Base-by-base conservation (phyloP, 192 early-diverging fungal genomes). In the Gorgonomyces haynaldii region DNA sequence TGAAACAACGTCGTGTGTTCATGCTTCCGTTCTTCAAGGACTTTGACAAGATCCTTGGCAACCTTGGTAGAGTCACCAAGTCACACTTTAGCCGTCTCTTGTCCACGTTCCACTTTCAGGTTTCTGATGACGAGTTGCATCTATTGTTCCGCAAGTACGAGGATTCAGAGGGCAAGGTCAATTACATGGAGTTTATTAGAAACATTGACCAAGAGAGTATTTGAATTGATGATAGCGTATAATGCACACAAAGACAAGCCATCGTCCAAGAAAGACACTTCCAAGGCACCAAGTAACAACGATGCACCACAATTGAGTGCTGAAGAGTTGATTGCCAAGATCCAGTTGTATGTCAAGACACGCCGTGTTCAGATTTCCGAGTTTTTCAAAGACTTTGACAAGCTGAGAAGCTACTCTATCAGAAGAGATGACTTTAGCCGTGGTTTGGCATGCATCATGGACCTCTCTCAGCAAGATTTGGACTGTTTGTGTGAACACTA, bases 311-410 rank as follows among this genome's bases (percentile, higher is more conserved):
- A 49, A 20, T 4, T 26, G 15, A 20, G 25, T 10, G 8, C 47
- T 5, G 31, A 53, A 21, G 39, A 53, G 0, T 10, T 73, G 23
- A 38, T 74, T 40, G 38, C 56, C 1, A 42, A 22, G 5, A 27
- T 76, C 23, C 40, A 58, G 9, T 36, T 50, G 36, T 56, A 70
- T 38, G 57, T 61, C 8, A 45, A 36, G 2, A 54, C 56, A 2
- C 52, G 70, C 19, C 62, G 75, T n/a, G 61, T 72, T 42, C 57
- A 68, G 13, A 64, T 78, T 9, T 44, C 59, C 15, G 71, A 78
- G 45, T 75, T 69, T 47, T 76, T 78, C 57, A 48, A 53, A 9
- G 70, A 78, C 57, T 68, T 70, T 53, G 75, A 78, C 53, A 70
- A 69, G 34, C 59, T 72, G n/a, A 32, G 72, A 12, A 51, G 54